These are phyloP conservation scores for Penicillium sclerotiorum DNA, from an alignment of 2,329 filamentous ascomycete genomes.

Conservation along the genomic window DNA sequence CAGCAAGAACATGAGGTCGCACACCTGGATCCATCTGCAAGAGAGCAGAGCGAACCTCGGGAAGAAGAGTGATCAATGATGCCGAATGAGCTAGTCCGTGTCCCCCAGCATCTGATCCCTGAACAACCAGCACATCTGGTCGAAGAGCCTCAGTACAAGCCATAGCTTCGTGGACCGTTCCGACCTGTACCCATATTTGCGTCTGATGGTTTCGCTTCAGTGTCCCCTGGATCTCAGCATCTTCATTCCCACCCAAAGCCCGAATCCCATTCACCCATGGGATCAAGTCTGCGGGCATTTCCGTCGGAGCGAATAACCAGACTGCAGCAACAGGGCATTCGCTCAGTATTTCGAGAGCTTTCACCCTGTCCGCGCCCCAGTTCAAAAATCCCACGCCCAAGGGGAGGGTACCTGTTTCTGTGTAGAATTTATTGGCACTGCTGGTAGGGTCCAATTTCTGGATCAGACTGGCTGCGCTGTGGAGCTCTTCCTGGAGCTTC, in stretches of 20 bases:
- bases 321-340: conserved; percentile 31
- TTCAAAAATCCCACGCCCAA: conserved; percentile 46
- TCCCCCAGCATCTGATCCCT: background rate
- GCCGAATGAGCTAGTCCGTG: background rate
- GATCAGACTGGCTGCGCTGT: background rate
- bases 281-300: background rate
- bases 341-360: conserved; percentile 31
- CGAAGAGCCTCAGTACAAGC: background rate
- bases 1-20: background rate
- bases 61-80: background rate
- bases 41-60: background rate
- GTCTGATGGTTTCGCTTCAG: background rate
- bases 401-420: conserved; percentile 30
- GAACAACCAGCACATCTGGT: background rate
- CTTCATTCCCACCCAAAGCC: background rate
- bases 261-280: background rate
- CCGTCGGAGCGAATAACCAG: background rate
- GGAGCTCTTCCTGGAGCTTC: conserved; percentile 1
- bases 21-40: background rate
- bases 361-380: conserved; percentile 38
- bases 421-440: conserved; percentile 2
- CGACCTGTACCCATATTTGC: background rate
- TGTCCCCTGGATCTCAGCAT: background rate
- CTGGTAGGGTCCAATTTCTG: background rate
- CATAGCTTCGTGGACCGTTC: background rate